Evolutionary conservation across 2,329 filamentous ascomycete species (phyloP).

Genomic region (Phialophora chinensis): DNA sequence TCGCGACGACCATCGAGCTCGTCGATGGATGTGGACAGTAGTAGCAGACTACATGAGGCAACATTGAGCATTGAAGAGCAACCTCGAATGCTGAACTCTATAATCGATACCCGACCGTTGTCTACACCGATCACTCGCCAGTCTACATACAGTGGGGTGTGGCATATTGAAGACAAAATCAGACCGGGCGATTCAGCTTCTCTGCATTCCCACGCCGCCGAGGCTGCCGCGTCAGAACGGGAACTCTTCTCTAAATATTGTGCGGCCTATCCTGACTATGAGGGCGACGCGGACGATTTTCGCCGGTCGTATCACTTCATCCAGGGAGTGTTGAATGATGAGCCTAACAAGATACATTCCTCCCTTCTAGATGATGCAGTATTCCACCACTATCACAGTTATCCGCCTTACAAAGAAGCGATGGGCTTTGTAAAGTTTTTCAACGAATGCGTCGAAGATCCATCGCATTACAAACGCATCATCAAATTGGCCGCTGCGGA

Average conservation of each 20-base stretch:
- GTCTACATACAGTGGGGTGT: conserved; percentile 17
- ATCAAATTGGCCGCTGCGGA: conserved; percentile 13
- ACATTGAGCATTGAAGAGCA: background rate
- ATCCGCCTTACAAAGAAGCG: conserved; percentile 44
- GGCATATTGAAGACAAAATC: background rate
- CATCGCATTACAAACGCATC: conserved; percentile 23
- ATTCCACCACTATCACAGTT: conserved; percentile 48
- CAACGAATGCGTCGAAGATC: conserved; percentile 23
- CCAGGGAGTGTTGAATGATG: conserved; percentile 43
- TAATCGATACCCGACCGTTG: background rate
- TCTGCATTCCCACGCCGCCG: background rate
- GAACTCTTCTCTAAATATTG: conserved; percentile 48
- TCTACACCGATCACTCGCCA: conserved; percentile 24
- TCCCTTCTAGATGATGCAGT: conserved; percentile 56
- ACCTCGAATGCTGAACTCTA: background rate
- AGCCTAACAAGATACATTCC: conserved; percentile 43
- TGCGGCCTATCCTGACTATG: conserved; percentile 48
- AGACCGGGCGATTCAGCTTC: background rate
- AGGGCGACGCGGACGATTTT: conserved; percentile 49
- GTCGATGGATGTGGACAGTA: conserved; percentile 1
- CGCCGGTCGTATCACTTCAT: conserved; percentile 45
- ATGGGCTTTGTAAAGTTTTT: conserved; percentile 51
- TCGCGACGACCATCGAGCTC: background rate
- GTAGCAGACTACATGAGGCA: background rate
- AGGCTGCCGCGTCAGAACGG: background rate